Evolutionary conservation across 345 rosid genomes (phyloP).

Genomic region (Syzygium aromaticum): DNA sequence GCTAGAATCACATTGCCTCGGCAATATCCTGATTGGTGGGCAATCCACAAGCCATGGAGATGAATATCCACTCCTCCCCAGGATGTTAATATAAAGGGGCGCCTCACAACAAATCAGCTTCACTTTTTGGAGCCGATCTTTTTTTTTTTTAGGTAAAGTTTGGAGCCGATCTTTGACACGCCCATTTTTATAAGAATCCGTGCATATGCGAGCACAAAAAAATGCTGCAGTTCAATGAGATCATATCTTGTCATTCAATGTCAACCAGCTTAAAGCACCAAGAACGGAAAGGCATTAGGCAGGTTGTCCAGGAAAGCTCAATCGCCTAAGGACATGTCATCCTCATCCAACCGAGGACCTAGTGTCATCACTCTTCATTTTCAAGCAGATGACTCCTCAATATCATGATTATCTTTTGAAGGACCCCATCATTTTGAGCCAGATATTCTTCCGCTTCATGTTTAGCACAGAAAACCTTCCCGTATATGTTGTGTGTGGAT

Average conservation of each 20-base stretch:
- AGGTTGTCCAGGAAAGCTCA: not conserved
- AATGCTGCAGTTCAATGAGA: not conserved
- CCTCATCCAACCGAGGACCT: not conserved
- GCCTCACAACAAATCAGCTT: not conserved
- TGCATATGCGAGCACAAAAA: not conserved
- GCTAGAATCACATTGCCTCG: not conserved
- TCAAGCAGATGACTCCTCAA: conserved; percentile 45
- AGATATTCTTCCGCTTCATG: conserved; percentile 38
- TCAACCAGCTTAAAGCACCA: not conserved
- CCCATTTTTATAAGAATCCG: not conserved
- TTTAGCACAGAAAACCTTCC: conserved; percentile 32
- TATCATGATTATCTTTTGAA: conserved; percentile 20
- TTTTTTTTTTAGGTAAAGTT: too few species aligned
- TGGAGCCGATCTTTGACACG: not conserved
- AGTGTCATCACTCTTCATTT: not conserved
- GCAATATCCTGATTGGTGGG: not conserved
- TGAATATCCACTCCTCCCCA: not conserved
- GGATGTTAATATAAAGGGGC: not conserved
- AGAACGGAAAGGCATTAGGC: not conserved
- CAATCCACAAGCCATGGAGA: not conserved
- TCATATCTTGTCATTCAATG: not conserved
- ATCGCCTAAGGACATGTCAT: not conserved
- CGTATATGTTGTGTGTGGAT: conserved; percentile 34
- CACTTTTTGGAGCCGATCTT: not conserved
- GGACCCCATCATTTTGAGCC: conserved; percentile 29